Evolutionary conservation across 192 early-diverging fungal genomes (phyloP).

Genomic region (Coemansia sp.): DNA sequence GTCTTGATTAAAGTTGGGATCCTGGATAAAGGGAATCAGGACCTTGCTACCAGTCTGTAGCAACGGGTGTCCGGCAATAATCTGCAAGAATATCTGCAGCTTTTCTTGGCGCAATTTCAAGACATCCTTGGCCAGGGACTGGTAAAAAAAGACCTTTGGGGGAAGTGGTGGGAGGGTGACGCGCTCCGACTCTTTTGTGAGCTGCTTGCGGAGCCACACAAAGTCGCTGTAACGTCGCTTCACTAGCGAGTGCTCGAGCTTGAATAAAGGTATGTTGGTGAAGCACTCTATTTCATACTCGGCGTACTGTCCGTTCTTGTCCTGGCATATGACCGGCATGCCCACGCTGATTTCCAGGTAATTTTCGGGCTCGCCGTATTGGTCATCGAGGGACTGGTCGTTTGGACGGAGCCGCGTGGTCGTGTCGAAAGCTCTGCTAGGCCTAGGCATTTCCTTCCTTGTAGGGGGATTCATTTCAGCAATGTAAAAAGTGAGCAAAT

Average conservation of each 20-base stretch:
- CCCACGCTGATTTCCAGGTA: conserved; percentile 94
- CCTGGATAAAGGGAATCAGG: conserved; percentile 90
- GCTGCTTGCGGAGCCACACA: conserved; percentile 95
- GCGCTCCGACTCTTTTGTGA: conserved; percentile 85
- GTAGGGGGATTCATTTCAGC: background rate
- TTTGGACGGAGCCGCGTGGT: conserved; percentile 25
- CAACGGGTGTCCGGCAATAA: conserved; percentile 93
- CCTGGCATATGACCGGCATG: conserved; percentile 80
- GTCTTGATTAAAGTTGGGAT: conserved; percentile 80
- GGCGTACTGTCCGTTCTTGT: conserved; percentile 83
- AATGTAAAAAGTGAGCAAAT: background rate
- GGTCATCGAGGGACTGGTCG: conserved; percentile 40
- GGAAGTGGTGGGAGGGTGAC: conserved; percentile 96
- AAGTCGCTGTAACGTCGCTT: conserved; percentile 96
- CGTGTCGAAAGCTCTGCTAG: conserved; percentile 22
- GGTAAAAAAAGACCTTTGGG: conserved; percentile 94
- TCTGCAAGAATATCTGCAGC: conserved; percentile 93
- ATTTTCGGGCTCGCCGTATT: conserved; percentile 93
- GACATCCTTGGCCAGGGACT: conserved; percentile 88
- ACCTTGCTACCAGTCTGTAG: conserved; percentile 97
- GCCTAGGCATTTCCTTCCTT: background rate
- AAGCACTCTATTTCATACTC: conserved; percentile 95
- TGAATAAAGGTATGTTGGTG: conserved; percentile 98
- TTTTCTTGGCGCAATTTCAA: conserved; percentile 87
- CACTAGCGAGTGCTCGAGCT: conserved; percentile 76